Conservation (phyloP, 495 filamentous ascomycete genomes). For the Podospora pseudopauciseta region DNA sequence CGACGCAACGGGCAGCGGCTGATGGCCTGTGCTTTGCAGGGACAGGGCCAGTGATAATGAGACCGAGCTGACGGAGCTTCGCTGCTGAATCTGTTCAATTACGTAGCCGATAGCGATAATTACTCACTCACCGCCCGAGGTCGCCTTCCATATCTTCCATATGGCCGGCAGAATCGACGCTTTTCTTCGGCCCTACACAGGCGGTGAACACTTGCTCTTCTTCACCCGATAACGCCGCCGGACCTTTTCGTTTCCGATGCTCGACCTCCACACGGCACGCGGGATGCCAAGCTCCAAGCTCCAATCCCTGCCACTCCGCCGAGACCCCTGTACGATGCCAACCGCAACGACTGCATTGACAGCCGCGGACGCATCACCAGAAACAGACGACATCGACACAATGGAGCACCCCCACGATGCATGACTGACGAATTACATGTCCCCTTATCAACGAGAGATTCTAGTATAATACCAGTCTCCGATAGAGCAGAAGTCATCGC, state of each 20-base stretch:
- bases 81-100: conserved; percentile 12
- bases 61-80: conserved; percentile 5
- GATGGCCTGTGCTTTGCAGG: conserved; percentile 18
- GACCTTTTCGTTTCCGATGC: conserved; percentile 8
- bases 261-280: neutral
- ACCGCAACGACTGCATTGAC: neutral
- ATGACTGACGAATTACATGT: neutral
- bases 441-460: neutral
- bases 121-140: conserved; percentile 7
- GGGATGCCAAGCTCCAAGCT: conserved; percentile 4
- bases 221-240: conserved; percentile 12
- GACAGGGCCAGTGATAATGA: conserved; percentile 9
- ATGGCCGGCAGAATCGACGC: neutral
- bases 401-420: neutral
- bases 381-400: neutral
- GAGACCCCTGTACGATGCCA: neutral
- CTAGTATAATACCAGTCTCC: neutral
- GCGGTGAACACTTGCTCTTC: neutral
- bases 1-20: conserved; percentile 3
- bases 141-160: no score
- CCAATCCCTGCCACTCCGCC: conserved; percentile 2
- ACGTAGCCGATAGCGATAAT: conserved; percentile 10
- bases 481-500: neutral
- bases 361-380: neutral
- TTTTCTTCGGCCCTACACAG: neutral